Percentiles rank a stretch among this genome's conserved stretches.
Conservation (phyloP, 2,329 filamentous ascomycete genomes). For the Diplocarpon mali region DNA sequence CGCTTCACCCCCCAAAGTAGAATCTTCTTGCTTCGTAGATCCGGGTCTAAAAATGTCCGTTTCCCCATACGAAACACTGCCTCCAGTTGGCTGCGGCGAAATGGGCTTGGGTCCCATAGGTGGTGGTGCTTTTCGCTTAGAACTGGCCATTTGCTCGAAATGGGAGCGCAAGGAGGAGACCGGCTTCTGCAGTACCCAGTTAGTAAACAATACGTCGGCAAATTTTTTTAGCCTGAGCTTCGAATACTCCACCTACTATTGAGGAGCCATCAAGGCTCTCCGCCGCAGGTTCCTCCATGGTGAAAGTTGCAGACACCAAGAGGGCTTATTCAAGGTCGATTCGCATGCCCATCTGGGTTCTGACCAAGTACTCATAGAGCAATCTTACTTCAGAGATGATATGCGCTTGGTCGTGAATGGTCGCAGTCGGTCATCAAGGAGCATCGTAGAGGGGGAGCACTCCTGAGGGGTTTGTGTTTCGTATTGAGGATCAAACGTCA, state of each 20-base stretch:
- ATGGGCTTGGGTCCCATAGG: conserved; percentile 18
- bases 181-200: conserved; percentile 48
- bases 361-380: conserved; percentile 12
- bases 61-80: conserved; percentile 7
- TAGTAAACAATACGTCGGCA: conserved; percentile 3
- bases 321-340: conserved; percentile 7
- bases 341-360: conserved; percentile 16
- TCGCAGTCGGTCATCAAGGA: conserved; percentile 8
- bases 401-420: neutral
- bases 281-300: conserved; percentile 35
- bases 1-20: conserved; percentile 12
- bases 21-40: conserved; percentile 14
- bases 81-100: conserved; percentile 20
- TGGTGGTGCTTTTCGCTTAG: conserved; percentile 31
- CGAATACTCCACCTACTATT: conserved; percentile 42
- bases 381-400: neutral
- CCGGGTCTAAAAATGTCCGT: conserved; percentile 12
- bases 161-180: conserved; percentile 72
- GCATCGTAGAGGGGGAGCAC: conserved; percentile 2
- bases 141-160: conserved; percentile 65
- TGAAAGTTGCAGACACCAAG: conserved; percentile 9
- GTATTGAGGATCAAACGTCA: conserved; percentile 2
- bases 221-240: neutral
- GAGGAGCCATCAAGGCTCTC: conserved; percentile 67
- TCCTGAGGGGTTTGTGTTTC: conserved; percentile 5